These are phyloP conservation scores for Acacia acuminata DNA, from an alignment of 306 rosid species.

Conservation along the genomic window DNA sequence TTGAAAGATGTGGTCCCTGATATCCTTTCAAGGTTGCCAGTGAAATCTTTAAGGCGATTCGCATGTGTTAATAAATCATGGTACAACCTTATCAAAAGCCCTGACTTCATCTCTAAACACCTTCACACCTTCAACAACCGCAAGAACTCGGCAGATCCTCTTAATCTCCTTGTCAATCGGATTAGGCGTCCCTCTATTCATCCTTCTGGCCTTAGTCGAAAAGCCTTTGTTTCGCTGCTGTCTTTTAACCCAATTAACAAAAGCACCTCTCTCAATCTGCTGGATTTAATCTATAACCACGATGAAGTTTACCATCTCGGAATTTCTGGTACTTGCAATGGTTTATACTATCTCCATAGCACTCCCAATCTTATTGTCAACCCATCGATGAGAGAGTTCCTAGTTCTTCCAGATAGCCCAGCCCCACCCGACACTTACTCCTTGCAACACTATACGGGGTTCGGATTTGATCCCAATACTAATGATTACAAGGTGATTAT, in stretches of 20 bases:
- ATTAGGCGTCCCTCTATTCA: background rate
- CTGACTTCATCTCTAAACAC: background rate
- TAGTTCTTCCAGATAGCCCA: background rate
- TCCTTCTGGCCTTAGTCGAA: background rate
- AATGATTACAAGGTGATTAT: conserved; percentile 1
- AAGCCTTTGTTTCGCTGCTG: background rate
- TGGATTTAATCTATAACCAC: background rate
- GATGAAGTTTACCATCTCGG: background rate
- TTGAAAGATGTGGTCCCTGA: background rate
- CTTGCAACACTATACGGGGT: background rate
- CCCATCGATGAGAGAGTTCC: conserved; percentile 16
- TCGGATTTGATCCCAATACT: conserved; percentile 9
- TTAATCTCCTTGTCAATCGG: background rate
- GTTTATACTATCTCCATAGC: background rate
- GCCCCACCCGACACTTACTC: background rate
- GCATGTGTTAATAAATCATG: background rate
- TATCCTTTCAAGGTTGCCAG: conserved; percentile 8
- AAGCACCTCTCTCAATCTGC: background rate
- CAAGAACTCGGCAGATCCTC: background rate
- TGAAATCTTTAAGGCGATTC: conserved; percentile 3
- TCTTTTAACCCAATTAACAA: background rate
- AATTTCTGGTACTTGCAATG: conserved; percentile 20
- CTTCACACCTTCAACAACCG: background rate
- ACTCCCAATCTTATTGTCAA: background rate
- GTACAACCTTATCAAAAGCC: background rate